phyloP scores from a whole-genome alignment of 1,284 basidiomycete genomes.

The Leccinum subfulvum region DNA sequence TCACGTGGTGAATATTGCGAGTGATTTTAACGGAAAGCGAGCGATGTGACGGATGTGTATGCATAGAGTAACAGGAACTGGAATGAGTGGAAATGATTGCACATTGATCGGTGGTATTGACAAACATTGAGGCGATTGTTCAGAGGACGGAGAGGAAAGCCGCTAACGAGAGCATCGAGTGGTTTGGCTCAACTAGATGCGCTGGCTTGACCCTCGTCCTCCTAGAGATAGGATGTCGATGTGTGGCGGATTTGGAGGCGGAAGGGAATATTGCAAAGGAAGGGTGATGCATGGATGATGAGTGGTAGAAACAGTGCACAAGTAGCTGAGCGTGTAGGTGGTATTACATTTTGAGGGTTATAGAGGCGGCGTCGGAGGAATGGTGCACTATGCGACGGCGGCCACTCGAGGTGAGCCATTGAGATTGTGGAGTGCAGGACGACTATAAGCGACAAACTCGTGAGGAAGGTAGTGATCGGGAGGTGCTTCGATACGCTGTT shows the following conservation, averaged over 20 bases:
- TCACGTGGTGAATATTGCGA: constrained; percentile 38
- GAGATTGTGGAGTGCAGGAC: constrained; percentile 68
- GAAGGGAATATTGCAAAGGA: constrained; percentile 57
- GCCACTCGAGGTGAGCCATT: constrained; percentile 45
- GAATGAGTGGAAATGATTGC: constrained; percentile 51
- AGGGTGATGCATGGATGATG: constrained; percentile 76
- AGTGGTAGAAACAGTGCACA: constrained; percentile 58
- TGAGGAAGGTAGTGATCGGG: constrained; percentile 76
- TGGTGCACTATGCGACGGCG: constrained; percentile 52
- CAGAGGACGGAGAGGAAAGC: constrained; percentile 33
- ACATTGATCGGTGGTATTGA: constrained; percentile 36
- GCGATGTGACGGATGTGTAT: constrained; percentile 44
- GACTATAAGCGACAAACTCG: constrained; percentile 73
- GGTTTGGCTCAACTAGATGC: constrained; percentile 27
- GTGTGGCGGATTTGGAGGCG: constrained; percentile 48
- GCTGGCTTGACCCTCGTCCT: constrained; percentile 18
- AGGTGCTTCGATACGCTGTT: constrained; percentile 61
- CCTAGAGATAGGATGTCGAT: constrained; percentile 45
- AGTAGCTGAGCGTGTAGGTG: constrained; percentile 57
- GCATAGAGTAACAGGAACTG: constrained; percentile 47
- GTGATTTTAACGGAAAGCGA: constrained; percentile 39
- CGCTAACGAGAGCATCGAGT: constrained; percentile 19
- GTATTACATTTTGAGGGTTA: constrained; percentile 76
- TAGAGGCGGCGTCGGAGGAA: constrained; percentile 12
- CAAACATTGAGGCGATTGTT: constrained; percentile 21